Base-by-base conservation (phyloP, 164 flowering plant genomes). In the Sedum album region DNA sequence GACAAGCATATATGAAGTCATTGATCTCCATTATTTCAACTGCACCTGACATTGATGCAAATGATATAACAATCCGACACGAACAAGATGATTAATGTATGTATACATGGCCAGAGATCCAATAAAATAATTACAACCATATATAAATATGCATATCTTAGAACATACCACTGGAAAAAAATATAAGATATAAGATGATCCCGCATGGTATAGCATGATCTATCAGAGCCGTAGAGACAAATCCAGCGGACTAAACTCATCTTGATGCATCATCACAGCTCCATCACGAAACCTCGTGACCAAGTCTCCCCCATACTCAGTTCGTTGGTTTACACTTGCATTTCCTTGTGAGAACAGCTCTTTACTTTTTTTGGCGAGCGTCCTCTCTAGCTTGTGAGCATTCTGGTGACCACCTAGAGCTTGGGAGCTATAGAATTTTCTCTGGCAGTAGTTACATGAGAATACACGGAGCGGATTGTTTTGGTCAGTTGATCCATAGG, bases 161-260 rank as follows among this genome's bases (percentile, higher is more conserved):
- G 38, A 35, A 35, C 7, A 35, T 41, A 51, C 1, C 57, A 51
- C 46, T 41, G 11, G 46, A 41, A 41, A 35, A 9, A 15, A 41
- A 41, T 2, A 49, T 5, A n/a, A 18, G 21, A 18, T 49, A 23
- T 23, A n/a, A n/a, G n/a, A n/a, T n/a, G n/a, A n/a, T n/a, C n/a
- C n/a, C n/a, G n/a, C 17, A 18, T 23, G 2, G 18, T 18, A n/a
- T 49, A 49, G 18, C 55, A 23, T 53, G 15, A n/a, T n/a, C n/a
- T n/a, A 49, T 83, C 76, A 86, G 65, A 86, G 88, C 82, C 83
- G 82, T 20, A 86, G 72, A 35, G 91, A 86, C 78, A 86, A 75
- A 70, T 86, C 91, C 60, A 86, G 82, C 5, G 79, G 87, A 69
- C 70, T 65, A 17, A 80, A 67, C 28, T 79, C 85, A n/a, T n/a